Evolutionary conservation across 2,329 filamentous ascomycete species (phyloP), one percentile per base, ranked within the genome.

Genomic region (Helotiales sp.): DNA sequence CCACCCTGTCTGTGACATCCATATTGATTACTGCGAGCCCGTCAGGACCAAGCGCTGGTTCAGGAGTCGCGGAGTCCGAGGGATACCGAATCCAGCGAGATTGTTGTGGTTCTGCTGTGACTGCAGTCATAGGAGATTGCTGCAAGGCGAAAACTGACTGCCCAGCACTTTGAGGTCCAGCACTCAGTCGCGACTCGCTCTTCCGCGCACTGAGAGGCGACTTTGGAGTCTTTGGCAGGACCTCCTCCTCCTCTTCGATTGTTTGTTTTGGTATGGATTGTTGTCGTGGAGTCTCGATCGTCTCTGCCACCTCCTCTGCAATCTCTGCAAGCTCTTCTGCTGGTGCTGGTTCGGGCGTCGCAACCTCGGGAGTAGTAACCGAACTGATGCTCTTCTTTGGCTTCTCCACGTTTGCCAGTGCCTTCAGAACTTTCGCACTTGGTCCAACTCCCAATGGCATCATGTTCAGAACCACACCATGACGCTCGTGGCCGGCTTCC

Each of bases 381-480:
- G 74, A 74, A 34, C 58, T 45, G 59, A 71, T 71, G 61, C 67
- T 70, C 63, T 75, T 72, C 43, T 61, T 37, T 6, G 49, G 61
- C 50, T 64, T 47, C 50, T 58, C 61, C 26, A 43, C 61, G 7
- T 67, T 78, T 2, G 45, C 26, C 32, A 63, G 47, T 17, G 60
- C 60, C 47, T 63, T 63, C 22, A 63, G 10, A 71, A 89, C 82
- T 76, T 87, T 85, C 57, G 85, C 80, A 24, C 84, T 85, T 13
- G 93, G 93, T 72, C 89, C 83, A 63, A 89, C 85, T 47, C 93
- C 93, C 64, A 97, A 81, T 28, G 93, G 90, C 62, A 89, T 89
- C 93, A 97, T 97, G 74, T 90, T 90, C 79, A 92, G 90, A 66
- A 96, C 83, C 20, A 96, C 91, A 70, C 92, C 92, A 78, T 89